Base-by-base conservation (phyloP, 1,139 yeast species). In the Komagataea norvegica region DNA sequence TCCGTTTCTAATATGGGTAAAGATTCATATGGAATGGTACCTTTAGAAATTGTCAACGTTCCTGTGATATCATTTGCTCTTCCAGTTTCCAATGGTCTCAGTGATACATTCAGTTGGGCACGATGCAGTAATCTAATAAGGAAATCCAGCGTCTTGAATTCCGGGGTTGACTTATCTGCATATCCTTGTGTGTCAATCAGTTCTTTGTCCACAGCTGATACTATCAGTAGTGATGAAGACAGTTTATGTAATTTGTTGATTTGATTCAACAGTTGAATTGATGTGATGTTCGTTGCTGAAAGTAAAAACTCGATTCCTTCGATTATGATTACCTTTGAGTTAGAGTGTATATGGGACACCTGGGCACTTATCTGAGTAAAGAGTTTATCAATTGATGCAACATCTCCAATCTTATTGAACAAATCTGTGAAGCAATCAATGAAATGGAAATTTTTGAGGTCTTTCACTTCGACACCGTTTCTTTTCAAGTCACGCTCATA, bases 51-150 rank as follows among this genome's bases (percentile, higher is more conserved):
- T 1, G 74, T 66, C 34, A 86, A 51, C 5, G 78, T 70, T 1
- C 96, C 96, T 0, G 95, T 81, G 2, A 86, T 75, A 56, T 86
- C 96, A 34, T 73, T 75, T 0, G 96, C 95, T 51, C 88, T 68
- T 0, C 95, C 95, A 0, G 95, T 86, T 5, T 74, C 68, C 44
- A 86, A 61, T 1, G 94, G 88, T 45, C 74, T 72, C 31, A 85
- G 56, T 21, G 72, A 66, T 10, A 85, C 51, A 30, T 74, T 67
- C 27, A 78, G 39, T 10, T 68, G 64, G 0, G 84, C 63, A 43
- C 72, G 65, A 49, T 77, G 76, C 17, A 72, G 56, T 13, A 79
- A 46, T 31, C 51, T 45, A 3, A 38, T 31, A 6, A 52, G 29
- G 42, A 74, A 76, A 3, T 67, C 62, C 25, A 72, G 48, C 34